Conservation (phyloP, 768 basidiomycete genomes). For the Phaeotremella skinneri region DNA sequence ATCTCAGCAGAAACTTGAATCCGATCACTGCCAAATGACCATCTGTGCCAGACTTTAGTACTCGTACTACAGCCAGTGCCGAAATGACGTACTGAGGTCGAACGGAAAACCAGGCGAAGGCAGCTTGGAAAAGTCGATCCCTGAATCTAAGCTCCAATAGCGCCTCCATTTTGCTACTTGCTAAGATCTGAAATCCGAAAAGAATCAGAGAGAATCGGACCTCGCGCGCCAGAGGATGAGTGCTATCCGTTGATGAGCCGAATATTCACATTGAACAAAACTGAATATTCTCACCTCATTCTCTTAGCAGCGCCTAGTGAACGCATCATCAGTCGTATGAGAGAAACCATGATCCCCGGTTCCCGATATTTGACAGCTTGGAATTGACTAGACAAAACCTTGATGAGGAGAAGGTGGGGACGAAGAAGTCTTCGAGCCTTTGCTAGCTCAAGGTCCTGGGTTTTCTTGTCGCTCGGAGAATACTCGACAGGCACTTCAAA, state of each 20-base stretch:
- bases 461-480: conserved; percentile 81
- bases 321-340: conserved; percentile 79
- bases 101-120: conserved; percentile 89
- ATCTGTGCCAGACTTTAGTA: conserved; percentile 57
- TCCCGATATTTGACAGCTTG: conserved; percentile 89
- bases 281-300: conserved; percentile 72
- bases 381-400: conserved; percentile 84
- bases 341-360: conserved; percentile 76
- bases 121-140: conserved; percentile 70
- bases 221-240: conserved; percentile 87
- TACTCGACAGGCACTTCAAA: conserved; percentile 82
- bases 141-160: conserved; percentile 74
- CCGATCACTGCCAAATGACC: conserved; percentile 93
- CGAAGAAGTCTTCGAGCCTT: conserved; percentile 72
- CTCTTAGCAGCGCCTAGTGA: conserved; percentile 66
- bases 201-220: conserved; percentile 82
- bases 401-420: conserved; percentile 78
- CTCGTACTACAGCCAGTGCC: neutral
- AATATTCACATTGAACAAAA: no score
- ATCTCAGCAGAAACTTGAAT: conserved; percentile 86
- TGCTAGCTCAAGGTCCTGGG: conserved; percentile 68
- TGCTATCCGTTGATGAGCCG: conserved; percentile 57
- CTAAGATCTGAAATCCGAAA: conserved; percentile 88
- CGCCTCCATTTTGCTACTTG: conserved; percentile 79
- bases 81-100: conserved; percentile 73